These are phyloP conservation scores for Moesziomyces sp. DNA, from an alignment of 1,284 basidiomycete species.

Conservation along the genomic window DNA sequence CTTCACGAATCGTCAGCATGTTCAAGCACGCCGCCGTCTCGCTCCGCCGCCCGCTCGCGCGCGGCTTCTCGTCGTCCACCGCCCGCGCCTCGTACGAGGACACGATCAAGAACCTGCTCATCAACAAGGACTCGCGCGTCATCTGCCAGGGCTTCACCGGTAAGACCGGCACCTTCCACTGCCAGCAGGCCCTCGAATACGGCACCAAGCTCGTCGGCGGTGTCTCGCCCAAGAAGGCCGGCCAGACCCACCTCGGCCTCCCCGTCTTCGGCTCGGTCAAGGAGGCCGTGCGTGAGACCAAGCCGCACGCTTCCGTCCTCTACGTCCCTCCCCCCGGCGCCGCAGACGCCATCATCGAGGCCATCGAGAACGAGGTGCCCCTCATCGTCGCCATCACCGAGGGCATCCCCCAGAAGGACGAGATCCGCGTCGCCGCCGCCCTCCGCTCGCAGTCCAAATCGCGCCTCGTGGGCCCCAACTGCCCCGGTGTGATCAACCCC, in stretches of 20 bases:
- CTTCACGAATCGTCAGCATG: slow-evolving; percentile 25
- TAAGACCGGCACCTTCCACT: slow-evolving; percentile 99
- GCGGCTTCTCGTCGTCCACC: slow-evolving; percentile 52
- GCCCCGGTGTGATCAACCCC: slow-evolving; percentile 97
- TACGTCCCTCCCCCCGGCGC: slow-evolving; percentile 67
- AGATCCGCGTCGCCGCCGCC: slow-evolving; percentile 82
- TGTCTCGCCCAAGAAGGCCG: slow-evolving; percentile 97
- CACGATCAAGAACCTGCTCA: slow-evolving; percentile 89
- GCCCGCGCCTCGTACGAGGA: slow-evolving; percentile 76
- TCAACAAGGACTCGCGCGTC: slow-evolving; percentile 85
- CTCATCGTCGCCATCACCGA: slow-evolving; percentile 67
- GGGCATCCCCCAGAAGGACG: slow-evolving; percentile 67
- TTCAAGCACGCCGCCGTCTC: slow-evolving; percentile 41
- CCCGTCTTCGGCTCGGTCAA: slow-evolving; percentile 93
- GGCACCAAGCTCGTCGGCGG: slow-evolving; percentile 98
- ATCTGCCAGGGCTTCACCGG: slow-evolving; percentile 72
- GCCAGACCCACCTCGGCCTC: slow-evolving; percentile 91
- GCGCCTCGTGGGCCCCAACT: slow-evolving; percentile 86
- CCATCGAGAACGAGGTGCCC: slow-evolving; percentile 66
- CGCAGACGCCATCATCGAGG: slow-evolving; percentile 67
- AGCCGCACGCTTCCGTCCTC: slow-evolving; percentile 64
- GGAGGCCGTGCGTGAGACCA: slow-evolving; percentile 73
- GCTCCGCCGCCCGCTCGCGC: slow-evolving; percentile 34
- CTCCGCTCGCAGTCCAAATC: slow-evolving; percentile 93
- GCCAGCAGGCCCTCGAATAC: slow-evolving; percentile 90